Evolutionary conservation across 129 eudicot species (phyloP).

Genomic region (Erigeron canadensis): DNA sequence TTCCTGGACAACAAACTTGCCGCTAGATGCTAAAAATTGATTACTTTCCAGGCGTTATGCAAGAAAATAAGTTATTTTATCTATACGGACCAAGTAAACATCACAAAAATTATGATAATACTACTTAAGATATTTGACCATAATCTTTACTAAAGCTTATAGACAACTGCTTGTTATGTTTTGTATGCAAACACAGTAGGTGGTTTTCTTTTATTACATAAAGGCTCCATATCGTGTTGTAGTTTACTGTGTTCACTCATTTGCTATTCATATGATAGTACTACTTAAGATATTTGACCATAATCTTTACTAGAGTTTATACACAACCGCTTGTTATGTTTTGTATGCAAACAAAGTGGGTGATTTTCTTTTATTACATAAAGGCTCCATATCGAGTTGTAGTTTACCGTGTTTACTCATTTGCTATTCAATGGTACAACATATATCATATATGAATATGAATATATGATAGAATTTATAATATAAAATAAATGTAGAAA

Average conservation of each 20-base stretch:
- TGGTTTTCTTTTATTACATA: background rate
- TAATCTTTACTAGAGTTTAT: background rate
- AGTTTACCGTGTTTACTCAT: slow-evolving; percentile 5
- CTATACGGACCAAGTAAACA: background rate
- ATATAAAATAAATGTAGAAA: background rate
- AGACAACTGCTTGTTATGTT: slow-evolving; percentile 4
- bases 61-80: no score
- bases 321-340: background rate
- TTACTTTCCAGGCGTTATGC: no score
- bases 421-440: background rate
- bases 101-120: background rate
- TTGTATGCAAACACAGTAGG: slow-evolving; percentile 17
- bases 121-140: background rate
- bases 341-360: slow-evolving; percentile 17
- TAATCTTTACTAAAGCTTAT: background rate
- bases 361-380: background rate
- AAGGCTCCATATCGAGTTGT: background rate
- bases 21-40: no score
- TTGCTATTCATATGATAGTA: no score
- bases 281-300: background rate
- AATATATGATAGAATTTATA: background rate
- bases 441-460: slow-evolving; percentile 6
- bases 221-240: background rate
- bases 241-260: slow-evolving; percentile 5
- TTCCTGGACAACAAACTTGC: no score